phyloP scores from a whole-genome alignment of 2,329 filamentous ascomycete species.

The Sporothrix sp. region DNA sequence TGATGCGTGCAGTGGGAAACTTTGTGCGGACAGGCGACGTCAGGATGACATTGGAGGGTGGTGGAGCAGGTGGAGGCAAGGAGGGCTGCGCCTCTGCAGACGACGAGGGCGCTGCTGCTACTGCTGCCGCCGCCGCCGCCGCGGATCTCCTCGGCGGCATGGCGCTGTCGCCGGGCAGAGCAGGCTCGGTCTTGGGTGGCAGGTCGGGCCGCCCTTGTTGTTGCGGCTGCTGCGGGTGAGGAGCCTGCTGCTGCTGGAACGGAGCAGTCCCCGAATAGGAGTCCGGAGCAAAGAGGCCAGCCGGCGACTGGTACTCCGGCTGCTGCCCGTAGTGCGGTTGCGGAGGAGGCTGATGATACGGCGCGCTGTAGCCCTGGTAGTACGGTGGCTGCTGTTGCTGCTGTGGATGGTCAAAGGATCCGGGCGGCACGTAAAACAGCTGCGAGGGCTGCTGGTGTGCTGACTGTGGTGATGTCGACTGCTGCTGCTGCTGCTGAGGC shows the following conservation, averaged over 20 bases:
- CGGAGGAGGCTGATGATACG: slow-evolving; percentile 11
- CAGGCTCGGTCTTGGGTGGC: neutral
- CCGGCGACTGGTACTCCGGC: slow-evolving; percentile 21
- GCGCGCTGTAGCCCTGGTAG: slow-evolving; percentile 9
- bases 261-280: slow-evolving; percentile 13
- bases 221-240: neutral
- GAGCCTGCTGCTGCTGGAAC: slow-evolving; percentile 9
- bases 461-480: slow-evolving; percentile 4
- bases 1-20: slow-evolving; percentile 94
- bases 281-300: slow-evolving; percentile 15
- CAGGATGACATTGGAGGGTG: slow-evolving; percentile 29
- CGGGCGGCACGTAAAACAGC: slow-evolving; percentile 2
- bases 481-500: slow-evolving; percentile 18
- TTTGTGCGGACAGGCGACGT: slow-evolving; percentile 80
- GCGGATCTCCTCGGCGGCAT: slow-evolving; percentile 17
- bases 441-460: neutral
- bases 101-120: neutral
- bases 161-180: neutral
- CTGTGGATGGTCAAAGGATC: neutral
- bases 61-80: neutral
- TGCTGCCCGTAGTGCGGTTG: slow-evolving; percentile 14
- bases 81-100: neutral
- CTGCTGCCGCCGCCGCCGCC: neutral
- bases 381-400: slow-evolving; percentile 6
- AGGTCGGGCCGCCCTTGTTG: neutral